phyloP scores from a whole-genome alignment of 2,329 filamentous ascomycete genomes.

The Aspergillus nomiae region DNA sequence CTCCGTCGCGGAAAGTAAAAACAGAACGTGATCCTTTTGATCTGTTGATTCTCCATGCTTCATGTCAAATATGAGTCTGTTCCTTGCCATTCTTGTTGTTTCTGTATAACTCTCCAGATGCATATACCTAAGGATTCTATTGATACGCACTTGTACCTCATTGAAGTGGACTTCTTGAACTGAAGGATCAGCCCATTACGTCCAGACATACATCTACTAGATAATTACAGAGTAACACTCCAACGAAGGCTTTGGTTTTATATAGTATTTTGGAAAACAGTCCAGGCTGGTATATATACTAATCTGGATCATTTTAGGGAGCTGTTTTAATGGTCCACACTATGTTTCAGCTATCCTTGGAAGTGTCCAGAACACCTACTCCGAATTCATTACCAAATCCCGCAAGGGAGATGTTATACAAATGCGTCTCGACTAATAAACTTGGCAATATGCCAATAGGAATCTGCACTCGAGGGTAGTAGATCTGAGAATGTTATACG shows the following conservation, averaged over 20 bases:
- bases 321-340: background rate
- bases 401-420: background rate
- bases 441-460: background rate
- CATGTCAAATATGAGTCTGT: background rate
- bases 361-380: background rate
- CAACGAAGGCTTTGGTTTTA: too few relatives aligned
- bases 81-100: background rate
- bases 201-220: too few relatives aligned
- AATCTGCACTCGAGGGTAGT: background rate
- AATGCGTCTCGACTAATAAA: background rate
- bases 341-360: background rate
- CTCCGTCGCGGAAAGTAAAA: background rate
- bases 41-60: background rate
- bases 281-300: background rate
- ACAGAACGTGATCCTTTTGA: background rate
- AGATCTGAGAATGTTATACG: background rate
- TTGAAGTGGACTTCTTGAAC: background rate
- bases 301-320: background rate
- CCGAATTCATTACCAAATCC: background rate
- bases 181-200: too few relatives aligned
- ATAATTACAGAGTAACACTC: background rate
- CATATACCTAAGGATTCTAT: background rate
- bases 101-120: background rate
- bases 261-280: background rate
- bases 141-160: background rate